Evolutionary conservation across 192 early-diverging fungal species (phyloP).

Genomic region (Rhizophlyctis rosea): DNA sequence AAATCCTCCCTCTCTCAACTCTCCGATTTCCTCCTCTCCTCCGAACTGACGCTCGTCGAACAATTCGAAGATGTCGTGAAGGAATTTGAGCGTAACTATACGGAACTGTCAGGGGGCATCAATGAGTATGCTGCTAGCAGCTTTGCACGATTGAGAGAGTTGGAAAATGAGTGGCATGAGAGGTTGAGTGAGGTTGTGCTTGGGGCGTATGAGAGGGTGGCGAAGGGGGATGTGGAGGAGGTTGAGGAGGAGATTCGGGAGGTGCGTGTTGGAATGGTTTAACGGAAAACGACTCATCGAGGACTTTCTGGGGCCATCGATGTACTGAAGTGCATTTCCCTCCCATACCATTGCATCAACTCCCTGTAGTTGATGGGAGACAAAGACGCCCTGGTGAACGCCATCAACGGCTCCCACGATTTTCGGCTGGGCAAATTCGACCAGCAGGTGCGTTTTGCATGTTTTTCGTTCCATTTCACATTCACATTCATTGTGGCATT

Average conservation of each 20-base stretch:
- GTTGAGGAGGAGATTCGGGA: constrained; percentile 27
- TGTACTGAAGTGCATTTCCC: background rate
- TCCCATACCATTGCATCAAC: background rate
- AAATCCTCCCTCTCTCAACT: constrained; percentile 34
- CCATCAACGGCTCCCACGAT: constrained; percentile 60
- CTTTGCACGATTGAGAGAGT: constrained; percentile 53
- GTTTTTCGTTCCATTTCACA: background rate
- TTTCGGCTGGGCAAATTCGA: constrained; percentile 54
- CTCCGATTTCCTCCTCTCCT: constrained; percentile 47
- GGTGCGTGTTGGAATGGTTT: constrained; percentile 19
- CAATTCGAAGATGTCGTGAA: constrained; percentile 63
- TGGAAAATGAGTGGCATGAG: constrained; percentile 61
- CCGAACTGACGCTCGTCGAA: constrained; percentile 61
- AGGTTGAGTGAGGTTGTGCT: constrained; percentile 51
- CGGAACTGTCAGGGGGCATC: constrained; percentile 47
- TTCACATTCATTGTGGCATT: background rate
- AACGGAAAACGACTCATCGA: background rate
- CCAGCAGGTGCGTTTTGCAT: constrained; percentile 34
- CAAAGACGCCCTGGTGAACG: constrained; percentile 58
- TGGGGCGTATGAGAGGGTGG: constrained; percentile 50
- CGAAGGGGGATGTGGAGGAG: constrained; percentile 47
- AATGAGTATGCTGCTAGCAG: constrained; percentile 46
- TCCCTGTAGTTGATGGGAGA: constrained; percentile 49
- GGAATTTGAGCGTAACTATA: constrained; percentile 62
- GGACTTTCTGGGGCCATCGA: background rate